A percentile compares a stretch with the other conserved stretches of the same genome.
Conservation (phyloP, 768 basidiomycete genomes). For the Calvatia gigantea region DNA sequence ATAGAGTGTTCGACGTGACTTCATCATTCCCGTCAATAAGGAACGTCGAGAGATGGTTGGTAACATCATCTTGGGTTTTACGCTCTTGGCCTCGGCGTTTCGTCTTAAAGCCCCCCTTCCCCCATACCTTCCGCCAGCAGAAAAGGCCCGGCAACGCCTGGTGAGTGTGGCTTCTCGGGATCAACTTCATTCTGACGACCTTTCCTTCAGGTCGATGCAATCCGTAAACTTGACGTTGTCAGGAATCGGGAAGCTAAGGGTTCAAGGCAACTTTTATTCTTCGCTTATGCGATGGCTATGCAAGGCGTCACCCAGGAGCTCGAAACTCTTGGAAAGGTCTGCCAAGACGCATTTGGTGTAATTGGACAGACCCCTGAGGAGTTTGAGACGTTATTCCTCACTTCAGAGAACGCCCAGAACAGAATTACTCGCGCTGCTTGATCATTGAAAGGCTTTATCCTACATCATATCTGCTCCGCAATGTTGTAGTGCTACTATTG, state of each 20-base stretch:
- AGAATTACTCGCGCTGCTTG: slow-evolving; percentile 23
- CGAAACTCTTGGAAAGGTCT: slow-evolving; percentile 71
- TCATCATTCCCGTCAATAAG: slow-evolving; percentile 86
- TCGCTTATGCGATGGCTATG: slow-evolving; percentile 93
- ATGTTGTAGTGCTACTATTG: background rate
- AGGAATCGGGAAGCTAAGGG: slow-evolving; percentile 76
- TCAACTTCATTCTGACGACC: background rate
- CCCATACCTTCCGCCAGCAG: slow-evolving; percentile 92
- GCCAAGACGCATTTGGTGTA: slow-evolving; percentile 91
- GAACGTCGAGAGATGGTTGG: slow-evolving; percentile 94
- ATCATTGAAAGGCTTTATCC: background rate
- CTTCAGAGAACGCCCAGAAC: slow-evolving; percentile 18
- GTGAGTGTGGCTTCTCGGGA: slow-evolving; percentile 35
- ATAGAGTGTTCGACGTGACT: slow-evolving; percentile 80
- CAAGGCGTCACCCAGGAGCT: slow-evolving; percentile 90
- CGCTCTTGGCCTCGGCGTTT: slow-evolving; percentile 75
- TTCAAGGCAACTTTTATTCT: slow-evolving; percentile 85
- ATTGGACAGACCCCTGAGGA: slow-evolving; percentile 80
- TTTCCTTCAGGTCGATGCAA: slow-evolving; percentile 69
- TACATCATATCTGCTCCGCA: background rate
- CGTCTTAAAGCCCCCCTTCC: slow-evolving; percentile 89
- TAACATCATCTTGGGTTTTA: slow-evolving; percentile 89
- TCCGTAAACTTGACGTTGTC: slow-evolving; percentile 85
- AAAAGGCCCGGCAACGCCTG: slow-evolving; percentile 75
- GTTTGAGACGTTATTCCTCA: slow-evolving; percentile 75